Evolutionary conservation across 75 land plant species (phyloP).

Genomic region (Cunninghamia lanceolata): DNA sequence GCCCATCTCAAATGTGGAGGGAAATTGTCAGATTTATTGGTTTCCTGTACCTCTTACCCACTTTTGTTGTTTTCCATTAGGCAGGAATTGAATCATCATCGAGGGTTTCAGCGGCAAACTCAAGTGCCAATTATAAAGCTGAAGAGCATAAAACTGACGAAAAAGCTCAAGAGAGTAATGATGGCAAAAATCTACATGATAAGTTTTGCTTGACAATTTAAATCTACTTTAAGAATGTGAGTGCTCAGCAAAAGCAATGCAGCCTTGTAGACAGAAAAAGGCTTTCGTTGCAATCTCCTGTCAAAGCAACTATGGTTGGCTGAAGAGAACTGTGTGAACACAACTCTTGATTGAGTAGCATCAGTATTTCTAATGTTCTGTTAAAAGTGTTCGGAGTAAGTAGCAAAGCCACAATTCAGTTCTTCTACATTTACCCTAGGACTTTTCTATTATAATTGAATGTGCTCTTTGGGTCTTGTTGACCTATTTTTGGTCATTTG

Average conservation of each 20-base stretch:
- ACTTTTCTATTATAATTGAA: too few species aligned
- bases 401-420: neutral
- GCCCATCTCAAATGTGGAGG: too few species aligned
- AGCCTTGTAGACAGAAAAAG: neutral
- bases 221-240: neutral
- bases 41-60: too few species aligned
- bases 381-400: neutral
- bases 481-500: too few species aligned
- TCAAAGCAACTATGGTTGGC: neutral
- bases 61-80: too few species aligned
- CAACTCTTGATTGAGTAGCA: neutral
- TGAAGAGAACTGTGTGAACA: neutral
- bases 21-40: too few species aligned
- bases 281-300: neutral
- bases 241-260: neutral
- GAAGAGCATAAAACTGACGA: too few species aligned
- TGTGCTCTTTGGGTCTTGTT: too few species aligned
- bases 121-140: too few species aligned
- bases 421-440: too few species aligned
- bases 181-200: neutral
- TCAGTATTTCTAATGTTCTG: neutral
- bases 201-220: neutral
- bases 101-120: too few species aligned
- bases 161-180: neutral
- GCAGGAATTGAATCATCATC: too few species aligned